Evolutionary conservation across 83 land plant genomes (phyloP), one percentile per base, ranked within the genome.

Genomic region (Picea engelmannii): DNA sequence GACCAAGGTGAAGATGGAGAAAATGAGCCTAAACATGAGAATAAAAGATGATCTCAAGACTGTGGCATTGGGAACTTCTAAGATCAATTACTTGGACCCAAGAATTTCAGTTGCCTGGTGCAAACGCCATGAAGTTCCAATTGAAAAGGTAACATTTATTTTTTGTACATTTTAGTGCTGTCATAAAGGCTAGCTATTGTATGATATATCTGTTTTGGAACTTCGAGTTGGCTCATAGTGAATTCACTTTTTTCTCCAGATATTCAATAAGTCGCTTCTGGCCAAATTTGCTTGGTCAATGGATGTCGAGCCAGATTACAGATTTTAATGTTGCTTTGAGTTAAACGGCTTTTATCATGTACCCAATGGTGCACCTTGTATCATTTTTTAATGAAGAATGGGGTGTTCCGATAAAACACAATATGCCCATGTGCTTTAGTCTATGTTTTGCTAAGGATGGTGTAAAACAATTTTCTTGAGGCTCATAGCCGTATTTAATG

Each of bases 51-150:
- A 98, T 85, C 77, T 94, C 38, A 98, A 98, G 81, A 93, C 95
- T 42, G 98, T 98, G 20, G 99, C 99, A 15, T 81, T 98, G 77
- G 99, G 99, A 71, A 98, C 99, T 52, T 98, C 99, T 61, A 98
- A 96, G 85, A 92, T 98, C 85, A 98, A 98, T 80, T 98, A 98
- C 82, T 91, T 94, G 90, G 99, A 98, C 84, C 99, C 99, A 62
- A 89, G 99, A 67, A 98, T 98, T 40, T 83, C 99, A 49, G 99
- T 98, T 76, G 99, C 99, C 66, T 98, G 99, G 99, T 98, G 99
- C 90, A 98, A 98, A 81, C 90, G 96, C 10, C 93, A 96, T 80
- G 99, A 98, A 82, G 98, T 98, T 69, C 98, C 99, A 6, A 98
- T 98, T 86, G 99, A 98, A 86, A 98, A 98, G 96, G 97, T 98